Evolutionary conservation across 2,329 filamentous ascomycete species (phyloP).

Genomic region (Alternaria gaisen): DNA sequence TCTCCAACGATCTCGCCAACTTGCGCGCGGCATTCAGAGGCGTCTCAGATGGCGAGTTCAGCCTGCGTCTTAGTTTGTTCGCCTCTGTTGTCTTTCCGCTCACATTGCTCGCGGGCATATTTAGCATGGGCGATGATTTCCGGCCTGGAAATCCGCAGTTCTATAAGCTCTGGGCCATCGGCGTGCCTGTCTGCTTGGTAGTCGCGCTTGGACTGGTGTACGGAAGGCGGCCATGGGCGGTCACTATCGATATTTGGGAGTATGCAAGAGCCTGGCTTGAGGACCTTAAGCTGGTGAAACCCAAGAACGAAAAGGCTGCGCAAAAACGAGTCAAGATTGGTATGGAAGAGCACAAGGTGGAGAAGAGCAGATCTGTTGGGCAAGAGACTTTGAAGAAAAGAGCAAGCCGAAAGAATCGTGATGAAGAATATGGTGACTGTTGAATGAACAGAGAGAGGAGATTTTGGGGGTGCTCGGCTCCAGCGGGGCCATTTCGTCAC

Average conservation of each 20-base stretch:
- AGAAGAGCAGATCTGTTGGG: too few species aligned
- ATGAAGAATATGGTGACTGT: not conserved
- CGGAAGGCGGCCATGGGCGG: slow-evolving; percentile 1
- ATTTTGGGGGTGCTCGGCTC: not conserved
- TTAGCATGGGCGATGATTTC: slow-evolving; percentile 21
- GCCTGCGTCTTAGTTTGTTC: slow-evolving; percentile 12
- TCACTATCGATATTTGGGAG: not conserved
- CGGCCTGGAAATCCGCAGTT: slow-evolving; percentile 24
- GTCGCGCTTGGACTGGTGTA: slow-evolving; percentile 7
- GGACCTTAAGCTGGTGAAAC: not conserved
- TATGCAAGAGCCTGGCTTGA: not conserved
- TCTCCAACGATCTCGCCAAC: slow-evolving; percentile 28
- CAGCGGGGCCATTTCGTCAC: not conserved
- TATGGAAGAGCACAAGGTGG: too few species aligned
- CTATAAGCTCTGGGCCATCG: slow-evolving; percentile 36
- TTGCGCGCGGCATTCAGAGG: slow-evolving; percentile 28
- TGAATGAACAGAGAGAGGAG: not conserved
- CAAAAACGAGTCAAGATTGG: not conserved
- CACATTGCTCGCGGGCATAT: slow-evolving; percentile 23
- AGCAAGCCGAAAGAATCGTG: too few species aligned
- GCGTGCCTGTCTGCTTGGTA: slow-evolving; percentile 17
- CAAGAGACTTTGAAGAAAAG: not conserved
- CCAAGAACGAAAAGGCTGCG: not conserved
- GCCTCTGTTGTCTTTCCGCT: slow-evolving; percentile 9
- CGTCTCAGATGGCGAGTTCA: slow-evolving; percentile 28